Conservation (phyloP, 1,139 yeast genomes). For the Petasospora fabianii region DNA sequence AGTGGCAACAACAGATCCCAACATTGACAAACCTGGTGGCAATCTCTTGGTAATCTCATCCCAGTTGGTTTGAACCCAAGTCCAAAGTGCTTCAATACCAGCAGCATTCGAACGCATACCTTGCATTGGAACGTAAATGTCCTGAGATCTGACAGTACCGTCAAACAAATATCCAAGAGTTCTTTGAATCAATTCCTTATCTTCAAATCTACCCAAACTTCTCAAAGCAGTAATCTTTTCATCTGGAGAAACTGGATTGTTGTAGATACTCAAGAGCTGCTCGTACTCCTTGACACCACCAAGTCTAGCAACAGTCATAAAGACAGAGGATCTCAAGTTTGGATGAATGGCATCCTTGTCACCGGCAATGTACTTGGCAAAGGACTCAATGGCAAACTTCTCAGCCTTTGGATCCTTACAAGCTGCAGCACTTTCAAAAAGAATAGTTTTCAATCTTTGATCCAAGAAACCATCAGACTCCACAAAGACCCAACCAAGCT, state of each 20-base stretch:
- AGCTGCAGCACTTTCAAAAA: slow-evolving; percentile 67
- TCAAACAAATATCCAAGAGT: slow-evolving; percentile 61
- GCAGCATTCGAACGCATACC: slow-evolving; percentile 60
- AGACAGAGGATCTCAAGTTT: slow-evolving; percentile 70
- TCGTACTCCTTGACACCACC: slow-evolving; percentile 68
- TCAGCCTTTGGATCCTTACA: slow-evolving; percentile 56
- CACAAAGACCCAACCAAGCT: slow-evolving; percentile 68
- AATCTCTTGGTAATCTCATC: slow-evolving; percentile 56
- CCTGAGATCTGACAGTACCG: slow-evolving; percentile 76
- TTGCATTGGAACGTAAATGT: slow-evolving; percentile 71
- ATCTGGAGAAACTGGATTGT: slow-evolving; percentile 62
- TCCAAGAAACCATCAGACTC: slow-evolving; percentile 61
- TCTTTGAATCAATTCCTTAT: slow-evolving; percentile 53
- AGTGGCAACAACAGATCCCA: slow-evolving; percentile 65
- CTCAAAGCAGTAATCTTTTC: slow-evolving; percentile 76
- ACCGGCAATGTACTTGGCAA: slow-evolving; percentile 58
- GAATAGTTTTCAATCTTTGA: slow-evolving; percentile 69
- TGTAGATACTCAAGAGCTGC: slow-evolving; percentile 59
- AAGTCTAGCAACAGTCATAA: slow-evolving; percentile 58
- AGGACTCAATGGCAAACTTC: slow-evolving; percentile 51
- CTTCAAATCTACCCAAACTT: slow-evolving; percentile 67
- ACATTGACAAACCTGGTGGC: slow-evolving; percentile 81
- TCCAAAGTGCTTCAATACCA: slow-evolving; percentile 66
- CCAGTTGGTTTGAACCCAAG: slow-evolving; percentile 80
- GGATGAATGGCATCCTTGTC: slow-evolving; percentile 77